Conservation (phyloP, 805 yeast genomes). For the Yamadazyma takamatsuzukensis region DNA sequence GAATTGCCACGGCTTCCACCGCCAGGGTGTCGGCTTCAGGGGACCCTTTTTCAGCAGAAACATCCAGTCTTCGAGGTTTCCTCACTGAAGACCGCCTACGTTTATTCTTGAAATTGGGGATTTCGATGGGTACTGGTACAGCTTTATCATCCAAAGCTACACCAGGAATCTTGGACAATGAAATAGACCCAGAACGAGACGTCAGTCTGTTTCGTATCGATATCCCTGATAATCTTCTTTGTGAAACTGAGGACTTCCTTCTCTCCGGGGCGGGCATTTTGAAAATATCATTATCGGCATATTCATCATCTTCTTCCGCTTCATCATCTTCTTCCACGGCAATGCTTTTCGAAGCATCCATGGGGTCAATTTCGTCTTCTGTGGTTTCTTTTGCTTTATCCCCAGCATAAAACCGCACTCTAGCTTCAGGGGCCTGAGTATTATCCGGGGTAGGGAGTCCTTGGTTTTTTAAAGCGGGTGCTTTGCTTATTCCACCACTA, state of each 20-base stretch:
- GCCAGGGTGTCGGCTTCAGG: slow-evolving; percentile 9
- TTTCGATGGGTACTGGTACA: slow-evolving; percentile 35
- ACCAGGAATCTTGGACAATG: slow-evolving; percentile 17
- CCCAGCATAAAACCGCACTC: slow-evolving; percentile 3
- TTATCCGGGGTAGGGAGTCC: slow-evolving; percentile 5
- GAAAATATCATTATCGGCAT: slow-evolving; percentile 28
- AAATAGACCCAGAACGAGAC: slow-evolving; percentile 27
- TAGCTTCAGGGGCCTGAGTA: slow-evolving; percentile 7
- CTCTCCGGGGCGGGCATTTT: slow-evolving; percentile 21
- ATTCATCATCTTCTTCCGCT: slow-evolving; percentile 9
- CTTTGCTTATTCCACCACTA: slow-evolving; percentile 4
- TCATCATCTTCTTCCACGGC: slow-evolving; percentile 6
- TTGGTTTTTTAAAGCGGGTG: too few species aligned
- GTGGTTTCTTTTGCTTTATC: slow-evolving; percentile 1
- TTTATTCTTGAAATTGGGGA: slow-evolving; percentile 29
- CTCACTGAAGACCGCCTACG: slow-evolving; percentile 26
- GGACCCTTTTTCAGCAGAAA: slow-evolving; percentile 14
- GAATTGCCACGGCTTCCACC: not conserved
- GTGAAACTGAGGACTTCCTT: slow-evolving; percentile 26
- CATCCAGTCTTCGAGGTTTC: slow-evolving; percentile 5
- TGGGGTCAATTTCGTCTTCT: slow-evolving; percentile 13
- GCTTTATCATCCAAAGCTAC: slow-evolving; percentile 6
- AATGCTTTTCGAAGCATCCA: slow-evolving; percentile 7
- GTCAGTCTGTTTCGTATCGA: slow-evolving; percentile 14
- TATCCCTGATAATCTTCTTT: slow-evolving; percentile 36